Evolutionary conservation across 345 rosid genomes (phyloP).

Genomic region (Corchorus olitorius): DNA sequence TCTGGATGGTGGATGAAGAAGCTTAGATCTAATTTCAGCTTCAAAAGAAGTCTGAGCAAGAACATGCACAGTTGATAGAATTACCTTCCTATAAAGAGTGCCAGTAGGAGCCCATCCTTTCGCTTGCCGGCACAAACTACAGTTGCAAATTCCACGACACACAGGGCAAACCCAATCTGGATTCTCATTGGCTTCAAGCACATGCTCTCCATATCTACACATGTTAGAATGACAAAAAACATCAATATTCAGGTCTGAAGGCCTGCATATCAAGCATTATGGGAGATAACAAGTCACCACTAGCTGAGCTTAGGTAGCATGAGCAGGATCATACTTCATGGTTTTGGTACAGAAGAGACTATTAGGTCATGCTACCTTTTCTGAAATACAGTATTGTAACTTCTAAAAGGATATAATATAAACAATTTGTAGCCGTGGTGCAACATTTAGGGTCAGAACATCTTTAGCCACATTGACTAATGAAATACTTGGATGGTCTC

Average conservation of each 20-base stretch:
- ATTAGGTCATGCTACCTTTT: neutral
- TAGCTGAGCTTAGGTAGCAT: neutral
- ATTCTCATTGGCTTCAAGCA: constrained; percentile 81
- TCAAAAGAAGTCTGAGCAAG: neutral
- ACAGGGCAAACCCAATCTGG: constrained; percentile 80
- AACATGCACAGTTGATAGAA: neutral
- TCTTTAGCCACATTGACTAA: neutral
- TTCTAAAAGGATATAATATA: neutral
- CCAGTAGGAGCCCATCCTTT: constrained; percentile 93
- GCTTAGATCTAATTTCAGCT: constrained; percentile 9
- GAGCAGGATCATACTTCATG: neutral
- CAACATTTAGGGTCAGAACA: neutral
- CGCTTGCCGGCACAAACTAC: constrained; percentile 79
- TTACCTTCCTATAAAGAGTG: constrained; percentile 68
- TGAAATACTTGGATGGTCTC: neutral
- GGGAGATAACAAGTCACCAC: neutral
- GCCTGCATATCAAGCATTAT: neutral
- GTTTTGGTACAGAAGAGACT: neutral
- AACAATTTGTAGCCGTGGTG: neutral
- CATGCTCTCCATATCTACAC: constrained; percentile 89
- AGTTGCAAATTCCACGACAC: constrained; percentile 94
- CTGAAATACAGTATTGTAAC: neutral
- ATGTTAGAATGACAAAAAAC: neutral
- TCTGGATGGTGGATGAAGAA: constrained; percentile 42
- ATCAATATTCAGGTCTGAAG: neutral